A percentile compares a stretch with the other conserved stretches of the same genome.
phyloP scores from a whole-genome alignment of 768 basidiomycete species.

The Macrolepiota dolichaula region DNA sequence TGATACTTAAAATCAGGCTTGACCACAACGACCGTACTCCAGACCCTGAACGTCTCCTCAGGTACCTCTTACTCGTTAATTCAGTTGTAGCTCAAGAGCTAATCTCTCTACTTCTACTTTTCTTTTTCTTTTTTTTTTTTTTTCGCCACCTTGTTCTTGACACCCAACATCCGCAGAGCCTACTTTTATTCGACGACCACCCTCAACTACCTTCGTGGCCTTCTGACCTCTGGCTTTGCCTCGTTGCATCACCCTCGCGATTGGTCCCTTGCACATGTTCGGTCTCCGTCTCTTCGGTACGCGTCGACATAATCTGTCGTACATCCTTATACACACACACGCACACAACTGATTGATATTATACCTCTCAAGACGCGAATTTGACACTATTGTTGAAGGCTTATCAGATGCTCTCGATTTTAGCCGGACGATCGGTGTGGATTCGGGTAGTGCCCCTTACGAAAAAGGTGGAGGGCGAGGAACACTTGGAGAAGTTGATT shows the following conservation, averaged over 20 bases:
- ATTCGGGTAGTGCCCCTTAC: conserved; percentile 46
- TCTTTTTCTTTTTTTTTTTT: too few species aligned
- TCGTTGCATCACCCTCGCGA: conserved; percentile 86
- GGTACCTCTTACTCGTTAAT: conserved; percentile 35
- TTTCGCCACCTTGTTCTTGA: conserved; percentile 1
- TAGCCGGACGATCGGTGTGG: conserved; percentile 81
- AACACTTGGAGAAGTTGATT: conserved; percentile 83
- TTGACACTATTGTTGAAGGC: conserved; percentile 79
- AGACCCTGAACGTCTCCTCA: conserved; percentile 85
- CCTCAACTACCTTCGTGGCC: conserved; percentile 85
- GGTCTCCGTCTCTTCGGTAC: conserved; percentile 72
- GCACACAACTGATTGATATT: too few species aligned
- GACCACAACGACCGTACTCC: conserved; percentile 79
- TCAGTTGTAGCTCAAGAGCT: not conserved
- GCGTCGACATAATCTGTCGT: conserved; percentile 18
- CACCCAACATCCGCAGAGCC: conserved; percentile 46
- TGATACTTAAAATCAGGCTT: conserved; percentile 38
- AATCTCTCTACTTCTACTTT: conserved; percentile 4
- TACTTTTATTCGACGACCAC: conserved; percentile 97
- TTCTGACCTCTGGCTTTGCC: conserved; percentile 91
- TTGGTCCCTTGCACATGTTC: conserved; percentile 92
- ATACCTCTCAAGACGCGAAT: conserved; percentile 55
- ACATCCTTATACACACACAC: too few species aligned
- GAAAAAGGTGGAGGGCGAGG: conserved; percentile 70
- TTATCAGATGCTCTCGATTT: conserved; percentile 93